Conservation (phyloP, 1,139 yeast species). For the Sugiyamaella castrensis region DNA sequence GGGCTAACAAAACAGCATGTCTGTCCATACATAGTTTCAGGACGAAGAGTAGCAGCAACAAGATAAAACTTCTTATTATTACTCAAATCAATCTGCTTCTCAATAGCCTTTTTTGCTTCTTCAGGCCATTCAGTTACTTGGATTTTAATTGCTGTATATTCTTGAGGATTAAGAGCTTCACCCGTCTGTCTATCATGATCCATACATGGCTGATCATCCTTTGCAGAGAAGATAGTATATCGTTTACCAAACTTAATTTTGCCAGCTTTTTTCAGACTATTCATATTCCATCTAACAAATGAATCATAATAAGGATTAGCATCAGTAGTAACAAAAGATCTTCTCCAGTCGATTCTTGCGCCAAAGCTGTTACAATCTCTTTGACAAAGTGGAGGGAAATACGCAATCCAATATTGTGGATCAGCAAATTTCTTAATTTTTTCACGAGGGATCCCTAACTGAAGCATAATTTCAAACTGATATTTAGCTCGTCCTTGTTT, state of each 20-base stretch:
- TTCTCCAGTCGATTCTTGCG: constrained; percentile 97
- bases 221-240: constrained; percentile 94
- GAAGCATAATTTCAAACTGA: constrained; percentile 95
- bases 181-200: constrained; percentile 98
- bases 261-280: constrained; percentile 76
- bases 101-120: constrained; percentile 51
- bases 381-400: constrained; percentile 88
- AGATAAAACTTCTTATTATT: constrained; percentile 63
- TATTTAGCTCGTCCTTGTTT: constrained; percentile 91
- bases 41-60: constrained; percentile 97
- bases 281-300: constrained; percentile 95
- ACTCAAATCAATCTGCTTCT: constrained; percentile 42
- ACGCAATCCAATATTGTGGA: constrained; percentile 80
- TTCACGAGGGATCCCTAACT: constrained; percentile 78
- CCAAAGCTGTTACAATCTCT: constrained; percentile 80
- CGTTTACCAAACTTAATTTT: constrained; percentile 98
- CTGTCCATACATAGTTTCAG: constrained; percentile 99
- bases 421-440: constrained; percentile 88
- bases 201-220: constrained; percentile 99
- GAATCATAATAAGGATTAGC: constrained; percentile 94
- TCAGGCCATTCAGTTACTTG: constrained; percentile 58
- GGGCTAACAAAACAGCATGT: constrained; percentile 98
- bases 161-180: constrained; percentile 97
- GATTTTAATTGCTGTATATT: constrained; percentile 90
- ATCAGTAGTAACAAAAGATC: constrained; percentile 93